Evolutionary conservation across 1,284 basidiomycete genomes (phyloP), one percentile per base, ranked within the genome.

Genomic region (Termitomyces sp.): DNA sequence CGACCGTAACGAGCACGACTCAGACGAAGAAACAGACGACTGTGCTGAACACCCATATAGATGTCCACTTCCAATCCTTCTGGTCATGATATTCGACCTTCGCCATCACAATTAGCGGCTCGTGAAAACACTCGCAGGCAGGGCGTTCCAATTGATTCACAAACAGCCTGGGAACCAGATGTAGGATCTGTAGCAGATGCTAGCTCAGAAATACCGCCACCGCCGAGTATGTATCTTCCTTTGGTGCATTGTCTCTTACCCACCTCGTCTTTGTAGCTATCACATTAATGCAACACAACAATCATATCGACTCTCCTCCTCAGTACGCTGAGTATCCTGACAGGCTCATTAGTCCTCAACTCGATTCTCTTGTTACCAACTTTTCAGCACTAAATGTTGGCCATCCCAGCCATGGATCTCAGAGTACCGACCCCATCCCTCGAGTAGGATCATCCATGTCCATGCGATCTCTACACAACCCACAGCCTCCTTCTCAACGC

Each of bases 361-460:
- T 71, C 55, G 77, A 79, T 66, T 69, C 74, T 30, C 68, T 72
- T 13, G 66, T 68, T 18, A 69, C 73, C 24, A 64, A 71, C n/a
- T 77, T 82, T 59, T 69, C 71, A 45, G 68, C 72, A 45, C 68
- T 85, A 61, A 70, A 66, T 52, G 67, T 84, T 54, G 66, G 65
- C 52, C 77, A 79, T 53, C 68, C 72, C 34, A 38, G 38, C 37
- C 26, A 61, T 53, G 53, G 48, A 43, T 6, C 58, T 39, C 56
- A 62, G 50, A 44, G 42, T 46, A 60, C 43, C 24, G 77, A 78
- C 54, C 74, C 74, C 41, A 64, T 75, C 26, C 71, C 73, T 42
- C 73, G 78, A 28, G 69, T 75, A 16, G 72, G 75, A 28, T 80
- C 80, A 16, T 75, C 79, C 13, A 77, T 80, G 75, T 81, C 80